A percentile compares a stretch with the other conserved stretches of the same genome.
phyloP scores from a whole-genome alignment of 1,284 basidiomycete genomes.

The Pterulicium gracile region DNA sequence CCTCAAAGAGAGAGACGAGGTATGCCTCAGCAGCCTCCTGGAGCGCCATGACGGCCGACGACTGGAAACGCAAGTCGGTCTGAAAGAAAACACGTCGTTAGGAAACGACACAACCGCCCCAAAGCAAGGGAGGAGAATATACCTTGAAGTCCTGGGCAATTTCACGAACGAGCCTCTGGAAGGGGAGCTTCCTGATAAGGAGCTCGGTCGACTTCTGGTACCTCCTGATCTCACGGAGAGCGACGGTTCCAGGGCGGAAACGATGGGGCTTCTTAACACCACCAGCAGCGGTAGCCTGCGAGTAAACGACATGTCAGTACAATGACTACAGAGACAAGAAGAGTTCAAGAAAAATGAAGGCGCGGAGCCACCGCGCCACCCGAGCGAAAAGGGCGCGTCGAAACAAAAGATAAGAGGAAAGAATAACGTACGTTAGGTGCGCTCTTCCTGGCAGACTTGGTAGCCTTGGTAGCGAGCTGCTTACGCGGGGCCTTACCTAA shows the following conservation, averaged over 20 bases:
- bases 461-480: conserved; percentile 89
- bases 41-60: conserved; percentile 89
- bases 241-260: conserved; percentile 97
- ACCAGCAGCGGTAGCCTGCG: conserved; percentile 73
- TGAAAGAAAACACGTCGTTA: conserved; percentile 21
- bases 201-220: conserved; percentile 98
- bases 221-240: conserved; percentile 94
- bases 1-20: conserved; percentile 91
- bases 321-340: conserved; percentile 7
- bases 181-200: conserved; percentile 91
- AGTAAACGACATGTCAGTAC: conserved; percentile 11
- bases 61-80: conserved; percentile 96
- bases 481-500: conserved; percentile 82
- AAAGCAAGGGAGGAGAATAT: conserved; percentile 14
- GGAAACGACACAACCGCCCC: conserved; percentile 2
- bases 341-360: conserved; percentile 8
- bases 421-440: conserved; percentile 62
- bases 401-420: too few species aligned
- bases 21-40: conserved; percentile 97
- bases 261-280: conserved; percentile 98
- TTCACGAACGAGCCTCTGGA: conserved; percentile 93
- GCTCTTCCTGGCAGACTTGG: conserved; percentile 79
- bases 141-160: conserved; percentile 98
- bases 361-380: too few species aligned
- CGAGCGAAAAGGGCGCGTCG: too few species aligned